Conservation (phyloP, 306 rosid species). For the Vigna hirtella region DNA sequence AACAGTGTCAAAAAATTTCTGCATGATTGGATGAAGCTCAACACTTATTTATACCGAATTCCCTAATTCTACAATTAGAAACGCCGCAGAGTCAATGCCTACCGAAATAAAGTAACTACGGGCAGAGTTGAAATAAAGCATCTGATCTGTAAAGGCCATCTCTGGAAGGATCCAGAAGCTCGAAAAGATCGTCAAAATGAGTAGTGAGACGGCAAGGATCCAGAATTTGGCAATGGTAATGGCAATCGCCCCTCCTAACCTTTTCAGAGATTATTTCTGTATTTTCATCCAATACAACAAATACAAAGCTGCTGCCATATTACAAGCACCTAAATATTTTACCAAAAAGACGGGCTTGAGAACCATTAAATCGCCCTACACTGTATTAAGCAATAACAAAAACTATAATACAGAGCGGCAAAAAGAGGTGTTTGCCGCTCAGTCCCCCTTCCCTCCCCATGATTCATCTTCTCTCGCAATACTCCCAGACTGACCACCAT, state of each 20-base stretch:
- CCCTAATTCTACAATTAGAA: neutral
- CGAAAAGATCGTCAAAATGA: neutral
- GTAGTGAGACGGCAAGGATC: neutral
- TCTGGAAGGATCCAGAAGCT: neutral
- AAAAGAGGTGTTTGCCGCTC: slow-evolving; percentile 60
- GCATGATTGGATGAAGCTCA: neutral
- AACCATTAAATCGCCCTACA: slow-evolving; percentile 67
- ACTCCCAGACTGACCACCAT: slow-evolving; percentile 70
- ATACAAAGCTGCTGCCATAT: slow-evolving; percentile 78
- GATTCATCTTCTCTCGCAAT: slow-evolving; percentile 70
- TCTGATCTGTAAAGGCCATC: neutral
- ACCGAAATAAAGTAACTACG: neutral
- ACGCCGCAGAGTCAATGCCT: neutral
- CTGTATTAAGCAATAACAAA: slow-evolving; percentile 60
- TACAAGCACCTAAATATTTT: slow-evolving; percentile 73
- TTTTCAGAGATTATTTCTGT: slow-evolving; percentile 75
- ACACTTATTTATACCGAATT: neutral
- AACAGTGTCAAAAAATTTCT: neutral
- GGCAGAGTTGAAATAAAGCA: too few species aligned
- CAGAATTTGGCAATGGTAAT: slow-evolving; percentile 40
- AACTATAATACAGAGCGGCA: slow-evolving; percentile 82
- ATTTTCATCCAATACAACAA: slow-evolving; percentile 80
- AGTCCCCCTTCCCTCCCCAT: slow-evolving; percentile 78
- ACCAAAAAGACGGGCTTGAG: slow-evolving; percentile 62
- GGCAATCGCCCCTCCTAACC: slow-evolving; percentile 58